These are phyloP conservation scores for Globisporangium perplexum DNA, from an alignment of 352 stramenopile species.

Conservation along the genomic window DNA sequence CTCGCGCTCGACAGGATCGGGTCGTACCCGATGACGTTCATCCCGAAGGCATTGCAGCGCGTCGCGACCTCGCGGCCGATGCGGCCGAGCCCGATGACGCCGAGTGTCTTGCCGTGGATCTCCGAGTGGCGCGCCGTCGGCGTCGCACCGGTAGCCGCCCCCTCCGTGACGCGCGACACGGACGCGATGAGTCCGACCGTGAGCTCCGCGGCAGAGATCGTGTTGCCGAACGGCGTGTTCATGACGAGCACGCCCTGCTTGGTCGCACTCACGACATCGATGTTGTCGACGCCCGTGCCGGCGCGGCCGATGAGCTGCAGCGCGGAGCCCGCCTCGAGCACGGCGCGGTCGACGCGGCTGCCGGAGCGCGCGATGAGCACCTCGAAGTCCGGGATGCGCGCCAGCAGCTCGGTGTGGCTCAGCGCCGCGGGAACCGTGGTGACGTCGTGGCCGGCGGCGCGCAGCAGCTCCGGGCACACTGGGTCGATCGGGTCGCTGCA, in stretches of 20 bases:
- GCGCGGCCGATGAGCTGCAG: slow-evolving; percentile 87
- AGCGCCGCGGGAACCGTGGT: slow-evolving; percentile 42
- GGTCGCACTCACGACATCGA: slow-evolving; percentile 88
- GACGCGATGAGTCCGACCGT: slow-evolving; percentile 89
- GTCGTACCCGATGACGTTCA: slow-evolving; percentile 94
- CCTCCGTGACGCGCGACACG: slow-evolving; percentile 37
- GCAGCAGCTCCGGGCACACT: slow-evolving; percentile 74
- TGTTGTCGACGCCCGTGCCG: slow-evolving; percentile 92
- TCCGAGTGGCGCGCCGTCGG: slow-evolving; percentile 40
- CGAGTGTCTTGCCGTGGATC: slow-evolving; percentile 90
- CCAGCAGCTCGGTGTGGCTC: slow-evolving; percentile 57
- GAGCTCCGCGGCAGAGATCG: slow-evolving; percentile 93
- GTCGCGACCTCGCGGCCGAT: slow-evolving; percentile 93
- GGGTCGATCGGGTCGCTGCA: slow-evolving; percentile 86
- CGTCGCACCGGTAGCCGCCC: slow-evolving; percentile 1
- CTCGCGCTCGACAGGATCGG: slow-evolving; percentile 88
- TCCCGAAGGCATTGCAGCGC: slow-evolving; percentile 90
- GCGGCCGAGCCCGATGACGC: slow-evolving; percentile 92
- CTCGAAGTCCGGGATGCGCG: slow-evolving; percentile 78
- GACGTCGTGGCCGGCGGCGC: slow-evolving; percentile 78
- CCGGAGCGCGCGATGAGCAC: slow-evolving; percentile 85
- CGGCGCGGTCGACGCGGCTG: slow-evolving; percentile 67
- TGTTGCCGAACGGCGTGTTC: slow-evolving; percentile 95
- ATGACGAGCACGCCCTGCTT: slow-evolving; percentile 93
- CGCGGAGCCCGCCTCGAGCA: slow-evolving; percentile 49